Evolutionary conservation across 2,329 filamentous ascomycete genomes (phyloP), one percentile per base, ranked within the genome.

Genomic region (Aureobasidium pullulans): DNA sequence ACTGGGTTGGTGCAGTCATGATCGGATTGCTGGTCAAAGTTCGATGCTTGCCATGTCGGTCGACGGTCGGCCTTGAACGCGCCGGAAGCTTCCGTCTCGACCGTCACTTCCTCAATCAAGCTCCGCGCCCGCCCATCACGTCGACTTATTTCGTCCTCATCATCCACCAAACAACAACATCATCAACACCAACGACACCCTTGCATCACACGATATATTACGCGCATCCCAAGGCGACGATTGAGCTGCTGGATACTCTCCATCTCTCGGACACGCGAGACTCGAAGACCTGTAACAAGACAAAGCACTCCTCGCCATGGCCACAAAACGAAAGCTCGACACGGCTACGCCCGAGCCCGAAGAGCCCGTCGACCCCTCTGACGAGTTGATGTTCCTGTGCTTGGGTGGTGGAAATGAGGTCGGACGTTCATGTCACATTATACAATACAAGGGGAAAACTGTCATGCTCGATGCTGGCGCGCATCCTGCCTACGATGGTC

Each of bases 381-480:
- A 99, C 71, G 91, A 97, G 78, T 83, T 99, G 61, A 89, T 91
- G 77, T 99, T 99, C 69, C 82, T 96, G 58, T 95, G 90, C 68
- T 79, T 99, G 39, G 94, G 94, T 62, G 94, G 94, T 62, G 94
- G 94, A 66, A 97, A 96, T 73, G 94, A 99, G 76, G 94, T 99
- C 63, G 94, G 94, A 57, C 83, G 94, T 65, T 97, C 94, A 65
- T 97, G 94, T 74, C 94, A 99, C 72, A 96, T 99, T 67, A 86
- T 99, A 62, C 91, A 97, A 70, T 99, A 99, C 82, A 99, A 97
- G 76, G 94, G 94, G 63, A 99, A 99, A 76, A 97, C 93, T 6
- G 90, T 99, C 66, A 99, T 99, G 94, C 89, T 99, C 66, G 94
- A 99, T 77, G 94, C 94, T 53, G 94, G 94, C 53, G 93, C 96